Conservation (phyloP, 768 basidiomycete species). For the Russula emetica region DNA sequence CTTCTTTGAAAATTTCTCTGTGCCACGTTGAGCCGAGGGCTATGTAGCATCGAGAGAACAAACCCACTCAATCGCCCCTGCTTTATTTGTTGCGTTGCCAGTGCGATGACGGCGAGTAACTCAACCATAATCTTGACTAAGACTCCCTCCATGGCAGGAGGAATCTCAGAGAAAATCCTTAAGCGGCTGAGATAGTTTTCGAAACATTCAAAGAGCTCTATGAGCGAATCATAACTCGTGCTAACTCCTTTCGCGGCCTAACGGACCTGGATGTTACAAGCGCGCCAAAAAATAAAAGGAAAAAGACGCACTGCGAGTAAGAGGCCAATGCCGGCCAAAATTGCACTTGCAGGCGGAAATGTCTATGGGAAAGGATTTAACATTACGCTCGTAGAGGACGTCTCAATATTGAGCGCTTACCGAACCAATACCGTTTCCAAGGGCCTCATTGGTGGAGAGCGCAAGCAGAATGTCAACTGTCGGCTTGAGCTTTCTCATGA, state of each 20-base stretch:
- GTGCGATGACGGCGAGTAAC: slow-evolving; percentile 1
- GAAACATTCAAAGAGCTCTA: slow-evolving; percentile 2
- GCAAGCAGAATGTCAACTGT: background rate
- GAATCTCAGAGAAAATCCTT: background rate
- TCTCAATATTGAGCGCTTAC: background rate
- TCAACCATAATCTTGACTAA: slow-evolving; percentile 9
- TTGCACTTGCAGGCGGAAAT: slow-evolving; percentile 3
- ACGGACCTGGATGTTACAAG: background rate
- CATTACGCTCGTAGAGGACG: background rate
- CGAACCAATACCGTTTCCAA: background rate
- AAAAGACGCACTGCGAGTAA: background rate
- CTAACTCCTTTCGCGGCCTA: slow-evolving; percentile 5
- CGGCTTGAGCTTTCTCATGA: slow-evolving; percentile 1
- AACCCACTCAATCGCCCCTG: slow-evolving; percentile 11
- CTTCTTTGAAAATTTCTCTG: slow-evolving; percentile 7
- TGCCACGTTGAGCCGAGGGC: background rate
- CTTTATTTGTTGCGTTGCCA: slow-evolving; percentile 10
- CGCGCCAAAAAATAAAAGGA: no score
- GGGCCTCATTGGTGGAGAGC: background rate
- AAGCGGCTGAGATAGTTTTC: background rate
- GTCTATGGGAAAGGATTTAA: background rate
- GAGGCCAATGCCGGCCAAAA: slow-evolving; percentile 6
- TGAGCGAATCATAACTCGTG: background rate
- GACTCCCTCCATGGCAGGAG: background rate
- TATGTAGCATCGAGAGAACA: no score